A percentile compares a stretch with the other conserved stretches of the same genome.
Evolutionary conservation across 2,329 filamentous ascomycete genomes (phyloP).

Genomic region (Botrytis pseudocinerea): DNA sequence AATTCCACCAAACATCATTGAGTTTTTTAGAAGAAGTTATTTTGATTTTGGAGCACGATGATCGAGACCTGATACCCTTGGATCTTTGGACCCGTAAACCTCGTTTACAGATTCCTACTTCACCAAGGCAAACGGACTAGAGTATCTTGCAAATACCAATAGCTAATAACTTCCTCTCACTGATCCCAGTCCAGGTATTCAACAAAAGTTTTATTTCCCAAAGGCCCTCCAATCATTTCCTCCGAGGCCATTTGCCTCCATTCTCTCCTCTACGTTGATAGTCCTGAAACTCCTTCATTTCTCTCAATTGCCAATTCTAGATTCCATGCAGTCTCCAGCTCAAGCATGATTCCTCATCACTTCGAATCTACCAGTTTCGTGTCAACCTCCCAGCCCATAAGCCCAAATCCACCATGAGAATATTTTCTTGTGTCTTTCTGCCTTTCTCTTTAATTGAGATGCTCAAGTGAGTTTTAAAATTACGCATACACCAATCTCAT

Average conservation of each 20-base stretch:
- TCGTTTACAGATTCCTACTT: no score
- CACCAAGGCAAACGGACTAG: background rate
- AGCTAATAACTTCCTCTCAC: no score
- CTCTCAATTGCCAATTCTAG: background rate
- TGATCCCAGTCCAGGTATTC: background rate
- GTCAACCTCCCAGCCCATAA: background rate
- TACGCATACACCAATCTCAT: background rate
- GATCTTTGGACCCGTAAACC: background rate
- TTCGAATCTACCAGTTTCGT: background rate
- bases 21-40: background rate
- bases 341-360: background rate
- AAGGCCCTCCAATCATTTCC: background rate
- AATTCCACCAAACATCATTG: background rate
- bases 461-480: background rate
- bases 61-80: background rate
- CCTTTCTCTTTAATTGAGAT: background rate
- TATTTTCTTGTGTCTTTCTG: background rate
- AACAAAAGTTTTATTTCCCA: background rate
- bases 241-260: background rate
- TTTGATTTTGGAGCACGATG: no score
- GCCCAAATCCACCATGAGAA: background rate
- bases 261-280: background rate
- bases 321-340: background rate
- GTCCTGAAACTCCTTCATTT: background rate
- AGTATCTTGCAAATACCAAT: background rate